phyloP scores from a whole-genome alignment of 2,329 filamentous ascomycete species.

The Aureobasidium uvarum region DNA sequence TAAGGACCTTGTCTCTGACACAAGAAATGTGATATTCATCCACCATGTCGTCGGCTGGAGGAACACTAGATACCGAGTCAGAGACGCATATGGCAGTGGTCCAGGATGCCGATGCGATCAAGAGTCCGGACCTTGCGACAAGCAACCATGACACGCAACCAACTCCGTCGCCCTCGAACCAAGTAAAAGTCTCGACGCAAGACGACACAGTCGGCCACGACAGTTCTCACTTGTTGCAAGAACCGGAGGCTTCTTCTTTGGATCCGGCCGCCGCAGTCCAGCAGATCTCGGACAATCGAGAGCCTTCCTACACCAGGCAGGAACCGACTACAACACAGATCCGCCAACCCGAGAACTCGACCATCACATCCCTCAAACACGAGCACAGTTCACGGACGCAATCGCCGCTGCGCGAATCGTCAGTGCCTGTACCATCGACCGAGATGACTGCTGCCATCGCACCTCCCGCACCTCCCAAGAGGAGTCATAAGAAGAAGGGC shows the following conservation, averaged over 20 bases:
- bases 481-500: slow-evolving; percentile 47
- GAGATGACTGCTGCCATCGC: slow-evolving; percentile 34
- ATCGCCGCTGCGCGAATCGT: slow-evolving; percentile 42
- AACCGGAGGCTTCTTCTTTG: background rate
- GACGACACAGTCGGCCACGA: slow-evolving; percentile 4
- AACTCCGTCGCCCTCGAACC: background rate
- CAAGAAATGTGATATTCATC: slow-evolving; percentile 1
- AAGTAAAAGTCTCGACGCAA: background rate
- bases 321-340: slow-evolving; percentile 32
- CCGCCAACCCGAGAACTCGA: slow-evolving; percentile 8
- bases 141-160: background rate
- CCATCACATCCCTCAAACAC: slow-evolving; percentile 39
- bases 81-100: background rate
- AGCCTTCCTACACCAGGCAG: slow-evolving; percentile 37
- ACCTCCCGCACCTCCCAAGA: slow-evolving; percentile 43
- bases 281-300: slow-evolving; percentile 34
- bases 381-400: slow-evolving; percentile 45
- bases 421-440: slow-evolving; percentile 42
- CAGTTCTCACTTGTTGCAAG: slow-evolving; percentile 3
- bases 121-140: background rate
- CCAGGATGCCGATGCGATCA: background rate
- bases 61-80: background rate
- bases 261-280: background rate
- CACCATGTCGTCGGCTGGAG: slow-evolving; percentile 14
- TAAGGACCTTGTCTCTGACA: background rate